A percentile compares a stretch with the other conserved stretches of the same genome.
phyloP scores from a whole-genome alignment of 2,329 filamentous ascomycete genomes.

The Penicillium sp. region DNA sequence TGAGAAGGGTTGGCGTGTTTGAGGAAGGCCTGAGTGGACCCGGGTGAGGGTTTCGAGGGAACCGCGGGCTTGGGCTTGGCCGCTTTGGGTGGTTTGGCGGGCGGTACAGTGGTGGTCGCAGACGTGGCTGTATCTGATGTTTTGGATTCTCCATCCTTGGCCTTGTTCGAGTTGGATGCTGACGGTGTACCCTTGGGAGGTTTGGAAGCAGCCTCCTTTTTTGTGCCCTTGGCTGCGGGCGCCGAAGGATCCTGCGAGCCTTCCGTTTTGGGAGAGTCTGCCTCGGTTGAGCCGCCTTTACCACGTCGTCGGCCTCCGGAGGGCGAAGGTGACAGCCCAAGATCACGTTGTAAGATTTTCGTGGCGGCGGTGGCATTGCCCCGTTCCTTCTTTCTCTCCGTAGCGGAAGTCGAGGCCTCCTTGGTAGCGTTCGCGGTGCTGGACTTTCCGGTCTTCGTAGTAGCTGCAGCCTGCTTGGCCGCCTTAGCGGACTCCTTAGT shows the following conservation, averaged over 20 bases:
- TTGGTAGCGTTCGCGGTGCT: slow-evolving; percentile 27
- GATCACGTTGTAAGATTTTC: slow-evolving; percentile 61
- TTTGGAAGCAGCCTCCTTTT: slow-evolving; percentile 24
- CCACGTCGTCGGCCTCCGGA: slow-evolving; percentile 43
- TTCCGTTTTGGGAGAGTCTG: slow-evolving; percentile 25
- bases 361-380: slow-evolving; percentile 54
- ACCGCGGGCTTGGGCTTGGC: slow-evolving; percentile 29
- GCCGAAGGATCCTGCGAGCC: slow-evolving; percentile 14
- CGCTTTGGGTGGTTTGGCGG: slow-evolving; percentile 26
- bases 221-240: slow-evolving; percentile 9
- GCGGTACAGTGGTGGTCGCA: slow-evolving; percentile 14
- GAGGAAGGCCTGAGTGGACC: slow-evolving; percentile 60
- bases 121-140: slow-evolving; percentile 15
- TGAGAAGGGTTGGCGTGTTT: slow-evolving; percentile 87
- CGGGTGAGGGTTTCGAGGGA: slow-evolving; percentile 18
- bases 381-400: slow-evolving; percentile 54
- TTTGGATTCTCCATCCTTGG: slow-evolving; percentile 26
- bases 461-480: slow-evolving; percentile 37
- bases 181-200: slow-evolving; percentile 10
- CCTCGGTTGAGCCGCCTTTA: slow-evolving; percentile 29
- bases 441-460: slow-evolving; percentile 39
- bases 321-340: slow-evolving; percentile 53
- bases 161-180: slow-evolving; percentile 11
- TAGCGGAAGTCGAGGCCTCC: slow-evolving; percentile 25
- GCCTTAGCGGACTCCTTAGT: slow-evolving; percentile 62